A percentile compares a stretch with the other conserved stretches of the same genome.
Evolutionary conservation across 106 monocot species (phyloP).

Genomic region (Dendrobium officinale): DNA sequence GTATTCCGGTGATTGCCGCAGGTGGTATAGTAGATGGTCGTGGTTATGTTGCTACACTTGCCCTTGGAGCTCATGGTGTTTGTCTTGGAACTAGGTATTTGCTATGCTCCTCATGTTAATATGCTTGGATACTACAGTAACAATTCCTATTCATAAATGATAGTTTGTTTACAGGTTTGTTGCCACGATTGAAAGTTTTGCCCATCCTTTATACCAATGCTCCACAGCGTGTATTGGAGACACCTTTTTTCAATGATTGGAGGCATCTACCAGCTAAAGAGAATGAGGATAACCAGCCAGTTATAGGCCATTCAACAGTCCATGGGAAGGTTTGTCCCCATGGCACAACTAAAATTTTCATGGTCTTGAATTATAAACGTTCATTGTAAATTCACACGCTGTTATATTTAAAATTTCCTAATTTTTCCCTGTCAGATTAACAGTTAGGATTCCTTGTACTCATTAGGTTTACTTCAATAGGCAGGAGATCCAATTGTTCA

Average conservation of each 20-base stretch:
- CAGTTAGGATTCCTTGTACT: neutral
- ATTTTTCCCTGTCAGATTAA: neutral
- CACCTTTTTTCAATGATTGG: conserved; percentile 47
- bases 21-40: conserved; percentile 72
- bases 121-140: neutral
- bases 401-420: neutral
- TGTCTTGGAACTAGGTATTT: conserved; percentile 77
- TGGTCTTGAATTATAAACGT: neutral
- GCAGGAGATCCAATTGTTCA: neutral
- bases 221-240: conserved; percentile 62
- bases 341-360: neutral
- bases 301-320: conserved; percentile 56
- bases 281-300: conserved; percentile 54
- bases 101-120: neutral
- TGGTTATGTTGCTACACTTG: conserved; percentile 69
- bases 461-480: neutral
- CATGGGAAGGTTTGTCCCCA: conserved; percentile 52
- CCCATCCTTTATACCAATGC: conserved; percentile 61
- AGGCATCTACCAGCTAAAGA: conserved; percentile 51
- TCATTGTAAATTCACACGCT: neutral
- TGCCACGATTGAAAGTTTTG: conserved; percentile 62
- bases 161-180: conserved; percentile 44
- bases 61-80: conserved; percentile 62
- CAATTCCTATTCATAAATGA: neutral
- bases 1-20: conserved; percentile 60